Evolutionary conservation across 768 basidiomycete species (phyloP).

Genomic region (Lactarius hengduanensis): DNA sequence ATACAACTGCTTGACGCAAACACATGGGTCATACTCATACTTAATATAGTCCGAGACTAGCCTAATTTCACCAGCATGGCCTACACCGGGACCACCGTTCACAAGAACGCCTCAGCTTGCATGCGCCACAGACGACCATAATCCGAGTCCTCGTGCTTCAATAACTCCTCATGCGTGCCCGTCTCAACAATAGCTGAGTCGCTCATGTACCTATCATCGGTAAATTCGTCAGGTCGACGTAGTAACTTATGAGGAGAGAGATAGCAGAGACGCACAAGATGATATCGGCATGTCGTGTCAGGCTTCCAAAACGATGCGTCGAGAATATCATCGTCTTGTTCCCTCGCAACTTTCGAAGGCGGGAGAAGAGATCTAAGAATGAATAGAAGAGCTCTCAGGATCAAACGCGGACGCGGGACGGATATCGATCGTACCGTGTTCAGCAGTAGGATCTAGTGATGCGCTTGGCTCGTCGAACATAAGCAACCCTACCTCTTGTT

Average conservation of each 20-base stretch:
- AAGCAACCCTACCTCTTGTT: slow-evolving; percentile 53
- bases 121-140: slow-evolving; percentile 74
- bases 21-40: too few relatives aligned
- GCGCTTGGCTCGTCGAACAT: slow-evolving; percentile 78
- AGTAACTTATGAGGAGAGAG: not conserved
- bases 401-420: not conserved
- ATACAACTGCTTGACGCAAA: too few relatives aligned
- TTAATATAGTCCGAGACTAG: too few relatives aligned
- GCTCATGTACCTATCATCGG: slow-evolving; percentile 61
- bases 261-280: slow-evolving; percentile 14
- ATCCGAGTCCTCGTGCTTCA: slow-evolving; percentile 51
- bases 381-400: not conserved
- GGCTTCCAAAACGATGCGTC: slow-evolving; percentile 65
- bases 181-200: slow-evolving; percentile 58
- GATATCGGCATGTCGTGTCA: slow-evolving; percentile 54
- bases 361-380: slow-evolving; percentile 60
- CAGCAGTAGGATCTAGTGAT: slow-evolving; percentile 70
- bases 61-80: not conserved
- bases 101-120: slow-evolving; percentile 65
- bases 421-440: slow-evolving; percentile 52
- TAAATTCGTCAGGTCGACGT: not conserved
- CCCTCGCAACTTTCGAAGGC: slow-evolving; percentile 62
- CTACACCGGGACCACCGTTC: not conserved
- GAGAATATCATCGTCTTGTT: slow-evolving; percentile 85
- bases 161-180: slow-evolving; percentile 62